Percentiles rank a stretch among this genome's conserved stretches.
These are phyloP conservation scores for Candida sithepensis DNA, from an alignment of 805 yeast genomes.

Conservation along the genomic window DNA sequence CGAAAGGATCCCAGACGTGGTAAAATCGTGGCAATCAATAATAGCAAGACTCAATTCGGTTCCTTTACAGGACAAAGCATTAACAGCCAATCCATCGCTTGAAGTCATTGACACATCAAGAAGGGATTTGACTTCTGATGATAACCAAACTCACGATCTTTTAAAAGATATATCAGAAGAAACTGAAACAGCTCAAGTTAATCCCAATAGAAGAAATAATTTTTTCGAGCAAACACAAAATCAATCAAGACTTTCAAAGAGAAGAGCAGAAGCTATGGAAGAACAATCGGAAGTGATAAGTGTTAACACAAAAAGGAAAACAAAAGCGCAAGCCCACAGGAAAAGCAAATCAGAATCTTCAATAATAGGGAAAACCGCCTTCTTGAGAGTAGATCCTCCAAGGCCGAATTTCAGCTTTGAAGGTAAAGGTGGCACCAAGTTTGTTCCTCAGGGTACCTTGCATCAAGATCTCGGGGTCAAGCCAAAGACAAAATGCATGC, in stretches of 20 bases:
- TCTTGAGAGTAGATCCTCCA: slow-evolving; percentile 30
- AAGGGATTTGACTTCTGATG: no score
- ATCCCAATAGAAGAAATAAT: no score
- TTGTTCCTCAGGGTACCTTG: slow-evolving; percentile 31
- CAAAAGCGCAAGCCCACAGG: slow-evolving; percentile 10
- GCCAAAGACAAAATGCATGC: slow-evolving; percentile 44
- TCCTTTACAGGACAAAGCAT: no score
- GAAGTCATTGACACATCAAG: no score
- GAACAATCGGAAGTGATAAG: not conserved
- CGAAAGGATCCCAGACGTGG: no score
- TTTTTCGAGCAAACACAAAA: no score
- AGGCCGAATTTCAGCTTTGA: slow-evolving; percentile 21
- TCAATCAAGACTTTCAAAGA: not conserved
- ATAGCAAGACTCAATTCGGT: no score
- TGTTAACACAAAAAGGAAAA: not conserved
- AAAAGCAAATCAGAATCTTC: slow-evolving; percentile 17
- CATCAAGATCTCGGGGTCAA: slow-evolving; percentile 34
- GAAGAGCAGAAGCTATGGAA: not conserved
- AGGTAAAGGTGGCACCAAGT: slow-evolving; percentile 8
- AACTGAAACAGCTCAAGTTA: no score
- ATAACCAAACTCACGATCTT: no score
- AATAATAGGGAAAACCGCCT: slow-evolving; percentile 25
- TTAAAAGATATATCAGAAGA: no score
- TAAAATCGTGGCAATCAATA: no score
- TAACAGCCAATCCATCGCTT: no score